These are phyloP conservation scores for Cucumis hystrix DNA, from an alignment of 306 rosid species.

Conservation along the genomic window DNA sequence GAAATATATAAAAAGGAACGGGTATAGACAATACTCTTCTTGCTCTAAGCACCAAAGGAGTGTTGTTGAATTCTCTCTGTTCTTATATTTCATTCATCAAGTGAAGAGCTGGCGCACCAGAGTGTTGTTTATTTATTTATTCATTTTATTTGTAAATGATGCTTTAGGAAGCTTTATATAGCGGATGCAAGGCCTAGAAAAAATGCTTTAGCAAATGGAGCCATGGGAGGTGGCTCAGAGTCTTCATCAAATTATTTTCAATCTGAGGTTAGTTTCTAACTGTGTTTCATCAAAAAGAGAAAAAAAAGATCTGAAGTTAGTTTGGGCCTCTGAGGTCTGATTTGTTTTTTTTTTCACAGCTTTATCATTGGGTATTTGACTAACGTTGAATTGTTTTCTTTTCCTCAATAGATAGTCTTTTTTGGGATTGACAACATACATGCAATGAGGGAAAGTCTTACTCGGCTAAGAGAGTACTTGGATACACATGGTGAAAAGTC, in stretches of 20 bases:
- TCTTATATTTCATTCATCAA: not conserved
- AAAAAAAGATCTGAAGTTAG: conserved; percentile 49
- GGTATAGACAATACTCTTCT: not conserved
- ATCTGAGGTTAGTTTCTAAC: conserved; percentile 50
- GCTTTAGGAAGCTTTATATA: conserved; percentile 73
- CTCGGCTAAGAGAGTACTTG: conserved; percentile 81
- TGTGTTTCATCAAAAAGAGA: too few species aligned
- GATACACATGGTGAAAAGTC: conserved; percentile 81
- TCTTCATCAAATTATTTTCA: conserved; percentile 87
- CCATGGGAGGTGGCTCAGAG: conserved; percentile 99
- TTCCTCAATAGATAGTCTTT: conserved; percentile 52
- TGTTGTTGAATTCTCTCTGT: not conserved
- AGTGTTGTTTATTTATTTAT: not conserved
- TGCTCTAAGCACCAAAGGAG: not conserved
- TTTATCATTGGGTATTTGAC: not conserved
- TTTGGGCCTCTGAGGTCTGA: conserved; percentile 12
- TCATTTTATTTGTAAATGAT: not conserved
- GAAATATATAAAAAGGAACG: not conserved
- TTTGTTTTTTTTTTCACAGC: conserved; percentile 13
- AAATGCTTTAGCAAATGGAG: conserved; percentile 95
- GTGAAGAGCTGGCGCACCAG: not conserved
- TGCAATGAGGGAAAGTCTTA: conserved; percentile 93
- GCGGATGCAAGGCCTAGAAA: conserved; percentile 96
- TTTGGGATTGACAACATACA: conserved; percentile 98
- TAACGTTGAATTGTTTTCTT: not conserved